Percentiles rank a stretch among this genome's conserved stretches.
Evolutionary conservation across 1,284 basidiomycete species (phyloP).

Genomic region (Tremellales sp.): DNA sequence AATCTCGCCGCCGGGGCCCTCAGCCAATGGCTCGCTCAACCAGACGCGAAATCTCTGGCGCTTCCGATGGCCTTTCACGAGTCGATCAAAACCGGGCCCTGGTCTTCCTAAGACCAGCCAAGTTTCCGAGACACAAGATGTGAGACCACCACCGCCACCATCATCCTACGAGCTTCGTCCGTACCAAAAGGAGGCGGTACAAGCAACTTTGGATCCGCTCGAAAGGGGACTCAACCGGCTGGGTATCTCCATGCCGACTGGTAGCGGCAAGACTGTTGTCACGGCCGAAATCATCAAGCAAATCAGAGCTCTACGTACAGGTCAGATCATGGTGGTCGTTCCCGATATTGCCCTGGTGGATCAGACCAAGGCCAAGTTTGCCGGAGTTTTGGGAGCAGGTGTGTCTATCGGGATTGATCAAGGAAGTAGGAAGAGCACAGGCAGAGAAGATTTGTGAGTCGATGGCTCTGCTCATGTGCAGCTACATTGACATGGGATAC

Average conservation of each 20-base stretch:
- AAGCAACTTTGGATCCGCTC: conserved; percentile 71
- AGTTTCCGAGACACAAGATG: too few relatives aligned
- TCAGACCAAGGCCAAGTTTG: conserved; percentile 75
- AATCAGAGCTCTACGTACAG: conserved; percentile 6
- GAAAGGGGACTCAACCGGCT: conserved; percentile 63
- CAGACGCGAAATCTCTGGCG: too few relatives aligned
- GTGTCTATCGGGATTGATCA: conserved; percentile 90
- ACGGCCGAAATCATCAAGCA: conserved; percentile 63
- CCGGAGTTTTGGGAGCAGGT: conserved; percentile 59
- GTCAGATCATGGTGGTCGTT: conserved; percentile 38
- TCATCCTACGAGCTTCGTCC: too few relatives aligned
- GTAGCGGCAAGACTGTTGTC: conserved; percentile 90
- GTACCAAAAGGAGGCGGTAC: conserved; percentile 83
- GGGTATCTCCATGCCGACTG: conserved; percentile 88
- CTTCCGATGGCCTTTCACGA: too few relatives aligned
- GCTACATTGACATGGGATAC: background rate
- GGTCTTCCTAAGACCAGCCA: too few relatives aligned
- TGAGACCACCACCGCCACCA: too few relatives aligned
- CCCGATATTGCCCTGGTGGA: conserved; percentile 66
- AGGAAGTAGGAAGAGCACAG: conserved; percentile 68
- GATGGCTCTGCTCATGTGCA: background rate
- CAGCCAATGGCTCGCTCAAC: too few relatives aligned
- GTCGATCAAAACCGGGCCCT: too few relatives aligned
- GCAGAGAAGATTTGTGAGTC: conserved; percentile 74
- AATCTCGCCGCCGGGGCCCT: too few relatives aligned